Evolutionary conservation across 1,284 basidiomycete genomes (phyloP).

Genomic region (Gymnopus androsaceus): DNA sequence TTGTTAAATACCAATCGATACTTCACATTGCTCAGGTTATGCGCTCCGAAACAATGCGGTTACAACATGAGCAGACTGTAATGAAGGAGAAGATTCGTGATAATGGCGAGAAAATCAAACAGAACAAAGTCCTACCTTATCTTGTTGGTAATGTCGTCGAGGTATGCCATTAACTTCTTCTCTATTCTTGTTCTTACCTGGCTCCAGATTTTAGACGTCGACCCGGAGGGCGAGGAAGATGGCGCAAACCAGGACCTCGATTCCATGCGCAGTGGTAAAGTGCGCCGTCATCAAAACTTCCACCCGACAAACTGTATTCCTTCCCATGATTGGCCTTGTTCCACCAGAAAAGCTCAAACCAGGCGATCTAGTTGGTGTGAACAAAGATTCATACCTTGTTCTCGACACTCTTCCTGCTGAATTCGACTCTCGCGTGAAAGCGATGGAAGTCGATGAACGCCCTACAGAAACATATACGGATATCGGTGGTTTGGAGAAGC

Average conservation of each 20-base stretch:
- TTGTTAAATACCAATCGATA: conserved; percentile 8
- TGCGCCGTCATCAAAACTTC: conserved; percentile 99
- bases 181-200: conserved; percentile 14
- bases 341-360: conserved; percentile 88
- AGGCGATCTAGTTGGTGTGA: conserved; percentile 95
- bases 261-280: conserved; percentile 92
- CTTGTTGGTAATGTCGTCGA: conserved; percentile 98
- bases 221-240: conserved; percentile 90
- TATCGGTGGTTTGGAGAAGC: conserved; percentile 97
- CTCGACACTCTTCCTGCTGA: conserved; percentile 96
- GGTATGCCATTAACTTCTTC: conserved; percentile 41
- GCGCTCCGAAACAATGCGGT: conserved; percentile 88
- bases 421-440: conserved; percentile 98
- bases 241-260: conserved; percentile 94
- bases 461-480: conserved; percentile 99
- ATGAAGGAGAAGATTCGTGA: conserved; percentile 99
- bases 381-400: conserved; percentile 99
- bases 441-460: conserved; percentile 99
- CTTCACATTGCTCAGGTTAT: conserved; percentile 66
- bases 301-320: conserved; percentile 96
- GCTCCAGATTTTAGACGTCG: conserved; percentile 87
- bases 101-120: conserved; percentile 98
- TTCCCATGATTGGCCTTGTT: conserved; percentile 96
- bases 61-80: conserved; percentile 91
- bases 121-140: conserved; percentile 99